These are phyloP conservation scores for Coemansia asiatica DNA, from an alignment of 192 early-diverging fungal genomes.

Conservation along the genomic window DNA sequence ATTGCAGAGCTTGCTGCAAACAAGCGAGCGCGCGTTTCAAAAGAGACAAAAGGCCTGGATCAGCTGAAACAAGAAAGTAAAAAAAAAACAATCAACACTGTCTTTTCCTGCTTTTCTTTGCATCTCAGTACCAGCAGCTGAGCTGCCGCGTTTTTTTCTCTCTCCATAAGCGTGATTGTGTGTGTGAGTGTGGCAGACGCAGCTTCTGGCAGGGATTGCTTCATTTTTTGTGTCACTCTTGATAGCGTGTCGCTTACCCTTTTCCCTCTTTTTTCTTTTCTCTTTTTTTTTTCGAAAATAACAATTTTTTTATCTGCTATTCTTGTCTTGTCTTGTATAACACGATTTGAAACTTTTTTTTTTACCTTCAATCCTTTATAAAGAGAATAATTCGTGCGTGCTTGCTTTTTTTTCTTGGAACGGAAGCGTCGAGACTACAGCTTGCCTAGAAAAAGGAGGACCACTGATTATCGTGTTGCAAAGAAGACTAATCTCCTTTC, in stretches of 20 bases:
- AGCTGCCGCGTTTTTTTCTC: background rate
- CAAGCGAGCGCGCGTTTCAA: too few relatives aligned
- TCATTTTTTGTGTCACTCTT: background rate
- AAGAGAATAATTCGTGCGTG: background rate
- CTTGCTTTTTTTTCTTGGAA: background rate
- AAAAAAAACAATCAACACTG: background rate
- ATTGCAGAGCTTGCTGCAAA: too few relatives aligned
- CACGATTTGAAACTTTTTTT: background rate
- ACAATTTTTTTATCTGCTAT: background rate
- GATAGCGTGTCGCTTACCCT: background rate
- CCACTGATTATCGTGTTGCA: background rate
- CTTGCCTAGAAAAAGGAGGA: background rate
- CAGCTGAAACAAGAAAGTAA: background rate
- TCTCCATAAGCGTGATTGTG: background rate
- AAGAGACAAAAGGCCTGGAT: background rate
- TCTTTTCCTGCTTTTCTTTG: too few relatives aligned
- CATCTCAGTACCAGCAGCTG: background rate
- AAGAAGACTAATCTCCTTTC: background rate
- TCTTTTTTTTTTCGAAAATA: background rate
- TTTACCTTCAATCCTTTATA: background rate
- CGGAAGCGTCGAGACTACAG: background rate
- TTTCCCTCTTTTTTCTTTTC: background rate
- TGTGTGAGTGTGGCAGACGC: constrained; percentile 1
- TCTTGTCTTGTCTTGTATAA: constrained; percentile 4
- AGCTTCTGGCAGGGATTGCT: background rate